A percentile compares a stretch with the other conserved stretches of the same genome.
These are phyloP conservation scores for Malania oleifera DNA, from an alignment of 164 flowering plant species.

Conservation along the genomic window DNA sequence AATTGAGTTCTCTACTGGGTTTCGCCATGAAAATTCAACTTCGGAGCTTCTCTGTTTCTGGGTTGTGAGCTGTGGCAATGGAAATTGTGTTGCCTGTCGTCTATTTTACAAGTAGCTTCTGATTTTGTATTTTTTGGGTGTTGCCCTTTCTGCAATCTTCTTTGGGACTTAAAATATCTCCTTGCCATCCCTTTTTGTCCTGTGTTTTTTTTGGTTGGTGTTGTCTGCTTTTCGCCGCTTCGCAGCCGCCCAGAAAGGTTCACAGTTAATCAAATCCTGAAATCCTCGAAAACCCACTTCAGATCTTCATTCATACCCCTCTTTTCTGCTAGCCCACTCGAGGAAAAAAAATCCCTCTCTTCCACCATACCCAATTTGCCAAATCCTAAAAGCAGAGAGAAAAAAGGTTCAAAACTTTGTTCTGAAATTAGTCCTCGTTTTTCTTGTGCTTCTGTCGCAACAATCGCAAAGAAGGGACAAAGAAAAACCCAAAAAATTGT, in stretches of 20 bases:
- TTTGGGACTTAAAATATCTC: not conserved
- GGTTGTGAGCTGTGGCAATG: not conserved
- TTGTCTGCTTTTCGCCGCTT: conserved; percentile 10
- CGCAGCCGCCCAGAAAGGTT: not conserved
- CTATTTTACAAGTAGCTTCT: too few species aligned
- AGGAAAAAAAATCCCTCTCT: not conserved
- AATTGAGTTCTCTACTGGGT: not conserved
- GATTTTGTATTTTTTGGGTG: too few species aligned
- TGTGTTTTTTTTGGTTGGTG: not conserved
- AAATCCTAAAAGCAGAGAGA: too few species aligned
- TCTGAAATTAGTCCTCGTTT: too few species aligned
- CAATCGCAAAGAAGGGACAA: too few species aligned
- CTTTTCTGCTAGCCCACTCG: not conserved
- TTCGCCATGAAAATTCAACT: too few species aligned
- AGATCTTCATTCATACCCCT: conserved; percentile 2
- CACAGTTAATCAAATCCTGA: not conserved
- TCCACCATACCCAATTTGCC: too few species aligned
- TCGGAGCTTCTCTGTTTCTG: not conserved
- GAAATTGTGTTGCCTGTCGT: too few species aligned
- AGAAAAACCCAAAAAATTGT: too few species aligned
- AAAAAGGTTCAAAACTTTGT: too few species aligned
- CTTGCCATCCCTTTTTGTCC: conserved; percentile 10
- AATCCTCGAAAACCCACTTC: not conserved
- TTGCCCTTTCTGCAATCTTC: not conserved
- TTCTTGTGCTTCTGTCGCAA: too few species aligned